phyloP scores from a whole-genome alignment of 2,329 filamentous ascomycete genomes.

The Stagonosporopsis vannaccii region DNA sequence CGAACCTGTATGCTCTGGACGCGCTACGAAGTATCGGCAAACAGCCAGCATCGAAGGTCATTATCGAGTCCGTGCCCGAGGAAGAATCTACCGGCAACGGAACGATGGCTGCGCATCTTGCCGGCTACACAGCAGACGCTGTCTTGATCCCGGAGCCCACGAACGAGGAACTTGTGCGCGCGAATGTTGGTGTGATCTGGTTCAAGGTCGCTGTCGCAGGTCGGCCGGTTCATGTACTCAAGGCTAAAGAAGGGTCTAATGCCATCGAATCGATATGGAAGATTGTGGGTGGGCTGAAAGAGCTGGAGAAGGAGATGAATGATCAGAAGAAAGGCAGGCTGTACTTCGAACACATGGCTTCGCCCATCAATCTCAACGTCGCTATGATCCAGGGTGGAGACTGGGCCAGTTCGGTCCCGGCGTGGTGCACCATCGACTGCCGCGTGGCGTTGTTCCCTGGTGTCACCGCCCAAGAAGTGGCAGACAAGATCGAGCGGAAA shows the following conservation, averaged over 20 bases:
- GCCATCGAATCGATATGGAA: conserved; percentile 28
- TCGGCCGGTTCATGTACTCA: conserved; percentile 27
- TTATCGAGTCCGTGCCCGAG: conserved; percentile 30
- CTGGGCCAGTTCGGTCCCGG: conserved; percentile 31
- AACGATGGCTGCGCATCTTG: conserved; percentile 27
- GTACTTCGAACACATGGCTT: conserved; percentile 24
- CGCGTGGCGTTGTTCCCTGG: conserved; percentile 31
- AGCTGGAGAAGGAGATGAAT: conserved; percentile 28
- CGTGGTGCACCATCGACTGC: conserved; percentile 32
- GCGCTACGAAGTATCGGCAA: conserved; percentile 29
- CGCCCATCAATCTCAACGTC: conserved; percentile 29
- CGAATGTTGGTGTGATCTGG: conserved; percentile 33
- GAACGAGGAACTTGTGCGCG: conserved; percentile 28
- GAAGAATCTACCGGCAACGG: conserved; percentile 33
- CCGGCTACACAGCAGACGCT: conserved; percentile 29
- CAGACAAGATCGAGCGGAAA: conserved; percentile 24
- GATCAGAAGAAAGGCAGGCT: conserved; percentile 24
- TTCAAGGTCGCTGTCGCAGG: conserved; percentile 30
- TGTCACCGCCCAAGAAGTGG: conserved; percentile 24
- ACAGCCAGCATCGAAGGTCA: conserved; percentile 29
- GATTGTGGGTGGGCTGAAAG: conserved; percentile 23
- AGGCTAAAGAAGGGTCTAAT: conserved; percentile 28
- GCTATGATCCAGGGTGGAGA: conserved; percentile 32
- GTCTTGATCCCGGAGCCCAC: conserved; percentile 28
- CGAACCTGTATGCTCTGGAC: conserved; percentile 29